Percentiles rank a stretch among this genome's conserved stretches.
Conservation (phyloP, 2,329 filamentous ascomycete species). For the Gliomastix tumulicola region DNA sequence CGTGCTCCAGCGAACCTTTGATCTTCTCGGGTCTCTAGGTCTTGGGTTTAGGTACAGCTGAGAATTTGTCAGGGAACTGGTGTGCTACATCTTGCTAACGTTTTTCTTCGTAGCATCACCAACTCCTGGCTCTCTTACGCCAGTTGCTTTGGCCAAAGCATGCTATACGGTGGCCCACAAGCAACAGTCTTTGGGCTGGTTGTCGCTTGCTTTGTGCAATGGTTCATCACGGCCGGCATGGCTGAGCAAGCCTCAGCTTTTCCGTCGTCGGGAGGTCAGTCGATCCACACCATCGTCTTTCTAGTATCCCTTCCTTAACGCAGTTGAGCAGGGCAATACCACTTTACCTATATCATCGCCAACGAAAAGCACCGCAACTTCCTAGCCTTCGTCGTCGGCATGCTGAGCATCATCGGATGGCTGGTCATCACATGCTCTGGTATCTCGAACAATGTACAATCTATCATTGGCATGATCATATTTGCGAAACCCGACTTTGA, state of each 20-base stretch:
- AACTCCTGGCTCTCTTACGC: slow-evolving; percentile 8
- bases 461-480: slow-evolving; percentile 9
- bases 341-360: slow-evolving; percentile 10
- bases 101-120: slow-evolving; percentile 9
- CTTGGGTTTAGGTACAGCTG: slow-evolving; percentile 2
- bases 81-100: background rate
- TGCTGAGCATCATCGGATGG: slow-evolving; percentile 9
- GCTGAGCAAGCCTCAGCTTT: slow-evolving; percentile 10
- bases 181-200: slow-evolving; percentile 9
- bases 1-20: slow-evolving; percentile 8
- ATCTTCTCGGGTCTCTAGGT: slow-evolving; percentile 7
- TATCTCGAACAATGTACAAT: slow-evolving; percentile 9
- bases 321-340: slow-evolving; percentile 11
- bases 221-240: slow-evolving; percentile 9
- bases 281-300: slow-evolving; percentile 3
- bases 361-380: slow-evolving; percentile 8
- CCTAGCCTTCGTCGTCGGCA: slow-evolving; percentile 8
- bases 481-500: slow-evolving; percentile 7
- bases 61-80: too few relatives aligned
- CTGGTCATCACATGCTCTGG: slow-evolving; percentile 12
- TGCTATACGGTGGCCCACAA: slow-evolving; percentile 8
- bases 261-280: slow-evolving; percentile 1
- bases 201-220: slow-evolving; percentile 10
- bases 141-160: slow-evolving; percentile 9
- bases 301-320: too few relatives aligned